Base-by-base conservation (phyloP, 371 early-diverging fungal genomes). In the Mortierella sp. region DNA sequence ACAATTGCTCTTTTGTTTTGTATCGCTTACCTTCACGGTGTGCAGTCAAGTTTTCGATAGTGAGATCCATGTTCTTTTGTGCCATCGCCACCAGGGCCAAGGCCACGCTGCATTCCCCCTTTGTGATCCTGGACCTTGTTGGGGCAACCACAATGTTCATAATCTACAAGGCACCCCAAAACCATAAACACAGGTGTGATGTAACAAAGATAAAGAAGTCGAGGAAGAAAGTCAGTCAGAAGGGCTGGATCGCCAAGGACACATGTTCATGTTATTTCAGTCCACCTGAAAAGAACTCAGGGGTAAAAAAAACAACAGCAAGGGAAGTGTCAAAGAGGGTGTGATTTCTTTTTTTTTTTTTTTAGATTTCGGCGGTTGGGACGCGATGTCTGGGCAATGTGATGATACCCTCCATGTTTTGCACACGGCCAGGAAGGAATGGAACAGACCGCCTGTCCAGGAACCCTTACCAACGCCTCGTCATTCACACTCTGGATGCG, bases 21-120 rank as follows among this genome's bases (percentile, higher is more conserved):
- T 55, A 3, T 58, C 44, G n/a, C 5, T 50, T 80, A 89, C 89
- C 91, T 69, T 90, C 85, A 68, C 80, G 87, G 73, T 90, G 90
- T 22, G 88, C 84, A 11, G 83, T 75, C 9, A 92, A 70, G 65
- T 85, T 88, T 37, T 91, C 92, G 55, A 90, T 80, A 9, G 79
- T 85, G 9, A 88, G 79, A 85, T 92, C 90, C 91, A 94, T 93
- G 83, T 92, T 91, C 77, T 94, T 93, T 79, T 95, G 96, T 7
- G 93, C 94, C 73, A 94, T 87, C 29, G 92, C 93, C 4, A 92
- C 84, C 48, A 95, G 85, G 1, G 94, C 94, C 53, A 94, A 76
- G 4, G 92, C 92, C 53, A 92, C 86, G 70, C 93, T 91, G 77
- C 94, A 94, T 82, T 93, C 94, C 52, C 89, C 86, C 39, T 88